Evolutionary conservation across 2,329 filamentous ascomycete genomes (phyloP), one percentile per base, ranked within the genome.

Genomic region (Pseudocercospora eumusae): DNA sequence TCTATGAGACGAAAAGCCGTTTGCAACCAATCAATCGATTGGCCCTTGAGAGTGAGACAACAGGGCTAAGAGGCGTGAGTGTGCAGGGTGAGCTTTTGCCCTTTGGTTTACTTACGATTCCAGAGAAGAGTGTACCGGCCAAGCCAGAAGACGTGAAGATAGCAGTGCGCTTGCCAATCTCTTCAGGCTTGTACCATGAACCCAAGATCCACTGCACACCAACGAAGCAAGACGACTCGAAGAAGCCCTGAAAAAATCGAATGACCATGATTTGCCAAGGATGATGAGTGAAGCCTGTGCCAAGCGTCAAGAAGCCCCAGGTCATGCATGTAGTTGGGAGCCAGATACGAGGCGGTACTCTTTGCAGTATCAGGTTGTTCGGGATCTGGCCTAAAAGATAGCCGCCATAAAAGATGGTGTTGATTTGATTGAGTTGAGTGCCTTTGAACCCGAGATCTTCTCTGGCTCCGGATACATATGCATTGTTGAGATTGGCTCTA

Each of bases 91-190:
- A 25, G 23, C 23, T 6, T 25, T 25, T 25, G 23, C 23, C 23
- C 23, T 25, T 25, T 25, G 23, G 23, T 25, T 25, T 25, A 25
- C 23, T 25, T 6, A 25, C 23, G 71, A 87, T 86, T 0, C 86
- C 86, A 11, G 82, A 82, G 56, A 88, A 84, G 80, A 88, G 83
- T 0, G 82, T 86, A 0, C 85, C 86, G 0, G 83, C 84, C 1
- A 86, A 76, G 0, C 84, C 85, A 1, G 82, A 84, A 0, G 83
- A 81, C 1, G 84, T 86, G 71, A 88, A 88, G 57, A 88, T 82
- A 7, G 83, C 85, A 27, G 79, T 83, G 3, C 86, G 79, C 70
- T 87, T 88, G 3, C 84, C 85, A 0, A 88, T 80, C 61, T 68
- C 66, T 8, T 68, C 62, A 11, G 66, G 68, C 33, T 69, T 69